phyloP scores from a whole-genome alignment of 495 filamentous ascomycete genomes.

The Penicillium salamii region DNA sequence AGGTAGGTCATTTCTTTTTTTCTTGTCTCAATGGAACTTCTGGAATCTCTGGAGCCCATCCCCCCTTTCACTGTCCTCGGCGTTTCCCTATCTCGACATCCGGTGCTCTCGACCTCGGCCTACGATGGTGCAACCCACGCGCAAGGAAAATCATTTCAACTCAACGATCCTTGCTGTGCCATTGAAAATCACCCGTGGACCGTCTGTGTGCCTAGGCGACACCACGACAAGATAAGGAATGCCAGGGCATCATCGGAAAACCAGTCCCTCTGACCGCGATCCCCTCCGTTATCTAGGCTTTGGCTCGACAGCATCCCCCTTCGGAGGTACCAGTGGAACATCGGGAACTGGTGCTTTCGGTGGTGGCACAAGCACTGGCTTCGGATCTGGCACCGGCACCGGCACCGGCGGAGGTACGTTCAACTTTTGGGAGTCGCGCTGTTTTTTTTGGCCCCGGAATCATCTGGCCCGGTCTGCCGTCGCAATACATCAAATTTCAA shows the following conservation, averaged over 20 bases:
- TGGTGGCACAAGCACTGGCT: conserved; percentile 45
- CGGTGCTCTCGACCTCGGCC: conserved; percentile 39
- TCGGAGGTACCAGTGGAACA: background rate
- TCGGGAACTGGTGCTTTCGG: conserved; percentile 32
- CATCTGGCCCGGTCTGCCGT: background rate
- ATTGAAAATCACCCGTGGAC: conserved; percentile 22
- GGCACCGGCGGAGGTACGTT: conserved; percentile 57
- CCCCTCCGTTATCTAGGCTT: conserved; percentile 54
- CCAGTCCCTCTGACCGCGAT: conserved; percentile 45
- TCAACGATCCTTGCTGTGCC: conserved; percentile 17
- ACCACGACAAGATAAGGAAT: conserved; percentile 42
- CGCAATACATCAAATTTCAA: background rate
- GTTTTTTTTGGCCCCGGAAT: conserved; percentile 20
- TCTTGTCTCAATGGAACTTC: conserved; percentile 7
- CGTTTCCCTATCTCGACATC: conserved; percentile 18
- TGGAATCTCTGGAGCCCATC: conserved; percentile 10
- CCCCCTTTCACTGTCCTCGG: conserved; percentile 22
- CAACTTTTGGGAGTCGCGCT: conserved; percentile 31
- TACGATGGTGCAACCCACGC: conserved; percentile 31
- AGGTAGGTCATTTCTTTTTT: conserved; percentile 40
- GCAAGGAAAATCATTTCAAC: conserved; percentile 12
- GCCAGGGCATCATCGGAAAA: conserved; percentile 26
- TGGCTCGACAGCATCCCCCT: conserved; percentile 40
- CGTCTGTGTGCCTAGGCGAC: conserved; percentile 29
- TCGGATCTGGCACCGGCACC: conserved; percentile 57